These are phyloP conservation scores for Trametes cubensis DNA, from an alignment of 768 basidiomycete genomes.

Conservation along the genomic window DNA sequence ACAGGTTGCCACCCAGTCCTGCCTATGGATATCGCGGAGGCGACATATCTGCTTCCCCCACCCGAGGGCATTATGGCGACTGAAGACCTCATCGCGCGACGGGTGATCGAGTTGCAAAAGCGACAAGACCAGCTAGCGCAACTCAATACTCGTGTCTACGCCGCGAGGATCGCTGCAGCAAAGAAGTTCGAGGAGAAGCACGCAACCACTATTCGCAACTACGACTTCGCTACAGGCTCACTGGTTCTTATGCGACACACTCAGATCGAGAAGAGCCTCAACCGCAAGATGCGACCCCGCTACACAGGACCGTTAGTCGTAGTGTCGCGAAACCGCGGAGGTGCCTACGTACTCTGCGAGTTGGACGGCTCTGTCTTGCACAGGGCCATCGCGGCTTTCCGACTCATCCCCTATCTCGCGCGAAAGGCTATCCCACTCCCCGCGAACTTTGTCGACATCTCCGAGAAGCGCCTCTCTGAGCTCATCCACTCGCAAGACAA, in stretches of 20 bases:
- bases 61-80: conserved; percentile 16
- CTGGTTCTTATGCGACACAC: conserved; percentile 34
- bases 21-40: conserved; percentile 28
- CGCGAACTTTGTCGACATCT: conserved; percentile 5
- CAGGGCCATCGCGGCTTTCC: conserved; percentile 22
- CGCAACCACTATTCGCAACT: conserved; percentile 24
- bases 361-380: conserved; percentile 28
- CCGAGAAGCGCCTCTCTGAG: not conserved
- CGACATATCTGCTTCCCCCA: conserved; percentile 20
- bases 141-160: conserved; percentile 4
- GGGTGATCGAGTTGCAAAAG: conserved; percentile 8
- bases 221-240: conserved; percentile 29
- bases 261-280: conserved; percentile 25
- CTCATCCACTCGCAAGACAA: conserved; percentile 2
- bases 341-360: conserved; percentile 25
- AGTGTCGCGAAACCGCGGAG: conserved; percentile 19
- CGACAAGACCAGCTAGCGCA: not conserved
- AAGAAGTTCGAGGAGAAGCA: not conserved
- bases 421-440: not conserved
- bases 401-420: conserved; percentile 27
- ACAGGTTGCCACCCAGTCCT: conserved; percentile 26
- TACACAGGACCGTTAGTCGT: conserved; percentile 31
- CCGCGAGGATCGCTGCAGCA: conserved; percentile 3
- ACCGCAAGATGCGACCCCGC: conserved; percentile 27
- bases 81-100: conserved; percentile 4